Conservation (phyloP, 2,329 filamentous ascomycete species). For the Juglanconis oblonga region DNA sequence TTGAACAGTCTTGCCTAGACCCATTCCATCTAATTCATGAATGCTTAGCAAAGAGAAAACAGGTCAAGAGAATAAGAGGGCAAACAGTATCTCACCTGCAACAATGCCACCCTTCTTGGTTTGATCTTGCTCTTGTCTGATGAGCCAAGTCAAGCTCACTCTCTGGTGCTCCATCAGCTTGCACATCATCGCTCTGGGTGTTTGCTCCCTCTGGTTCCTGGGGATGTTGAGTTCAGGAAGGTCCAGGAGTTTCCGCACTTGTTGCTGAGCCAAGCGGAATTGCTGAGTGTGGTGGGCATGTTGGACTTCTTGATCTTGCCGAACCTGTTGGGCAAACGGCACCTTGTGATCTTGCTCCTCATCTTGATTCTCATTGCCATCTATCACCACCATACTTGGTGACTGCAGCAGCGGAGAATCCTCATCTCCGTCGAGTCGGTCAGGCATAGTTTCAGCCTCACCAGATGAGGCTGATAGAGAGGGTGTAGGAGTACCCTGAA, state of each 20-base stretch:
- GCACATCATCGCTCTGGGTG: constrained; percentile 21
- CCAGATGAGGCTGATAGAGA: no score
- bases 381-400: no score
- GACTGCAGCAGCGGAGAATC: no score
- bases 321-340: no score
- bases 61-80: background rate
- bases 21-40: constrained; percentile 75
- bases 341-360: no score
- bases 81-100: constrained; percentile 3
- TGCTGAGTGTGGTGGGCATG: no score
- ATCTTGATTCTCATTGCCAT: no score
- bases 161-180: constrained; percentile 11
- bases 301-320: no score
- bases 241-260: constrained; percentile 20
- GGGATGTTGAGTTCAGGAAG: constrained; percentile 22
- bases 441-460: no score
- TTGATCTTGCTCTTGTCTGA: constrained; percentile 1
- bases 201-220: constrained; percentile 16
- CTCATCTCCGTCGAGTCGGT: no score
- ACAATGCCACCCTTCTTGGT: constrained; percentile 11
- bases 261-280: background rate
- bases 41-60: background rate
- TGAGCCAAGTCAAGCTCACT: constrained; percentile 11
- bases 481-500: no score
- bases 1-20: constrained; percentile 84